phyloP scores from a whole-genome alignment of 352 stramenopile genomes.

The Phytopythium delawarense region DNA sequence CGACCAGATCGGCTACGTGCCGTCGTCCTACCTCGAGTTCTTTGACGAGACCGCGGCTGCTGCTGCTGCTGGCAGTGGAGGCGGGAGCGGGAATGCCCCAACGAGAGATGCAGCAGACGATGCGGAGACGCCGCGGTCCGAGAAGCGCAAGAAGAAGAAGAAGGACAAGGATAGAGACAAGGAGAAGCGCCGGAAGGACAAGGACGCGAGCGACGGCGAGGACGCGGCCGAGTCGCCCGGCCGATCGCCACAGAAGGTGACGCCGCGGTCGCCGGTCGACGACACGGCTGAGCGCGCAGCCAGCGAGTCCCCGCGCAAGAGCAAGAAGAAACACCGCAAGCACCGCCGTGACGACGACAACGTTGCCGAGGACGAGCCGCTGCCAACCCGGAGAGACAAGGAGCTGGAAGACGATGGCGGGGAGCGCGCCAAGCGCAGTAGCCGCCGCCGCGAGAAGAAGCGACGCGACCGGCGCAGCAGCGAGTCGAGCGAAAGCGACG shows the following conservation, averaged over 20 bases:
- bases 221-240: constrained; percentile 27
- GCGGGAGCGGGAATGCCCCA: constrained; percentile 2
- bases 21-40: constrained; percentile 83
- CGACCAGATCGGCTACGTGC: constrained; percentile 70
- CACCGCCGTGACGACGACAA: constrained; percentile 28
- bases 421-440: constrained; percentile 34
- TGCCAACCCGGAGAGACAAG: constrained; percentile 12
- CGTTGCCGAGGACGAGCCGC: constrained; percentile 12
- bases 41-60: constrained; percentile 29
- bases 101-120: constrained; percentile 16
- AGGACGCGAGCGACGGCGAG: constrained; percentile 32
- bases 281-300: constrained; percentile 19
- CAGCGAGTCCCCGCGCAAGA: constrained; percentile 49
- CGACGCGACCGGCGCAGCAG: constrained; percentile 33
- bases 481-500: constrained; percentile 42
- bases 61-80: neutral
- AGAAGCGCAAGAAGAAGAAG: constrained; percentile 55
- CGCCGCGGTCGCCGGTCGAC: constrained; percentile 18
- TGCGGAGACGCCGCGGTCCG: constrained; percentile 26
- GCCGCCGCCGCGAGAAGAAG: constrained; percentile 49
- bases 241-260: constrained; percentile 43
- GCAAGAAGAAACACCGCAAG: constrained; percentile 59
- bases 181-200: constrained; percentile 61
- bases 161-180: constrained; percentile 37
- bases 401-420: constrained; percentile 20